These are phyloP conservation scores for Tolypocladium pustulatum DNA, from an alignment of 2,329 filamentous ascomycete species.

Conservation along the genomic window DNA sequence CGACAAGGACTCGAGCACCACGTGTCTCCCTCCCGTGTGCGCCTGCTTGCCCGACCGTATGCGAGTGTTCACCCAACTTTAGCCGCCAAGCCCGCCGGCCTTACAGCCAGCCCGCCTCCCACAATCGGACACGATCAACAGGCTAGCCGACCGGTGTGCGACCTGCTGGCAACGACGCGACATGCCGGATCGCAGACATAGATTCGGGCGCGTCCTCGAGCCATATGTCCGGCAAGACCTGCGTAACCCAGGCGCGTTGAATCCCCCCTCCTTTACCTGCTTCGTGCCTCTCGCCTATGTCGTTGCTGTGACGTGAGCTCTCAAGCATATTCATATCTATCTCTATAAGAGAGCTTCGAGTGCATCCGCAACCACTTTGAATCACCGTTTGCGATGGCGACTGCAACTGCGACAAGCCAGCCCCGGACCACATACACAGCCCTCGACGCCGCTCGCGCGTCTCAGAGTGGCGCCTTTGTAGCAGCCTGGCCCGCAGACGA, in stretches of 20 bases:
- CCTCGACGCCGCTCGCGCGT: constrained; percentile 12
- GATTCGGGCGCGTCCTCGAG: background rate
- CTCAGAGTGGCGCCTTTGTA: constrained; percentile 13
- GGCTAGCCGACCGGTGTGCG: background rate
- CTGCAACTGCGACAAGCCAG: background rate
- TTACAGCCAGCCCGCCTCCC: background rate
- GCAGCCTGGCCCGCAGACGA: constrained; percentile 18
- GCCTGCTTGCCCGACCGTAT: background rate
- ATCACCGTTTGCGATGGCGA: background rate
- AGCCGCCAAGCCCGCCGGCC: background rate
- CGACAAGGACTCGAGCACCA: background rate
- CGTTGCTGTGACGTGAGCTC: background rate
- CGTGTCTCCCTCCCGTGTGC: background rate
- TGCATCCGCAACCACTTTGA: background rate
- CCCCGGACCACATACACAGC: constrained; percentile 10
- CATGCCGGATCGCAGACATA: background rate
- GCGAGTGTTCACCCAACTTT: background rate
- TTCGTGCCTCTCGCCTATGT: background rate
- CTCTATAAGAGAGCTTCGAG: background rate
- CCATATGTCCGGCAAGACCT: background rate
- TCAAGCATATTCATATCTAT: background rate
- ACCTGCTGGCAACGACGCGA: background rate
- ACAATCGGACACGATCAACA: background rate
- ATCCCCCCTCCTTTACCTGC: background rate
- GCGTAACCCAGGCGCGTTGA: background rate